Evolutionary conservation across 1,139 yeast genomes (phyloP), one percentile per base, ranked within the genome.

Genomic region (Blastobotrys apis): DNA sequence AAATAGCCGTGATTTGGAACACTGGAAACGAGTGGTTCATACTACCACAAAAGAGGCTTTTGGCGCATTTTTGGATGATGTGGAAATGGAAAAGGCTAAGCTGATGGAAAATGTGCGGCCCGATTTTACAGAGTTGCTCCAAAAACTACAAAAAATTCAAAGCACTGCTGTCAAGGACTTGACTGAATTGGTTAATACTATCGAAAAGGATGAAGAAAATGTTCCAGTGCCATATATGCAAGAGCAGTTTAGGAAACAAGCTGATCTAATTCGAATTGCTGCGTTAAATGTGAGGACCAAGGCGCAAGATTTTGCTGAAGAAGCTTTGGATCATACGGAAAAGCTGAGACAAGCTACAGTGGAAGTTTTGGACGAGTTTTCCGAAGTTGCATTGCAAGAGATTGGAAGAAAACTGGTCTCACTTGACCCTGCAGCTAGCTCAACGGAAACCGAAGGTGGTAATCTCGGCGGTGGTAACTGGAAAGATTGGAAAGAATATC

Each of bases 401-500:
- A 60, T 66, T 15, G 68, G 67, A 26, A 55, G 65, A 21, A 62
- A 60, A 38, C 53, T 61, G 50, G 59, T 60, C 32, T 50, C 57
- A 1, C 22, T 44, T 13, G 52, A 52, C 13, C 41, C 53, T 2
- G 55, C 54, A 27, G 51, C 47, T 32, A 43, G 43, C 63, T 72
- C 52, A 62, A 76, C 36, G 69, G 9, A 6, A 10, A 23, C 26
- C 26, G n/a, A n/a, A n/a, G n/a, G 74, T 72, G 37, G 66, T 71
- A 45, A 38, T 72, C 66, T 55, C 64, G 67, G 45, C 44, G 33
- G 42, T n/a, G 52, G 57, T 10, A 54, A 55, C 33, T 83, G 92
- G 84, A 63, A 68, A 20, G 78, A 78, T 37, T 84, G 92, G 92
- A 81, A 78, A 58, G 72, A 72, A 49, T 83, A 77, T 60, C 78